These are phyloP conservation scores for Acacia melanoxylon DNA, from an alignment of 306 rosid genomes.

Conservation along the genomic window DNA sequence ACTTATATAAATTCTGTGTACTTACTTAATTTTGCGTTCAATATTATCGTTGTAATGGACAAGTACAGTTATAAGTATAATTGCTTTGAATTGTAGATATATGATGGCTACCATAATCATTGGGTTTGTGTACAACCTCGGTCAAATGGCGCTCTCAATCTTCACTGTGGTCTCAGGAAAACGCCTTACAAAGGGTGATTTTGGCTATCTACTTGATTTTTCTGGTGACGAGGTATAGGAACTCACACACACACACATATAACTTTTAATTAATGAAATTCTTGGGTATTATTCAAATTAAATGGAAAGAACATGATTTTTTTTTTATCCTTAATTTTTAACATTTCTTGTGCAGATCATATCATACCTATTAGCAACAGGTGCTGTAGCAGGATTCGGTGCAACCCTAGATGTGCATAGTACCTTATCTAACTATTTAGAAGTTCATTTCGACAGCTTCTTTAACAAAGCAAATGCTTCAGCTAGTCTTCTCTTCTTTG, in stretches of 20 bases:
- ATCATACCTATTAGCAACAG: conserved; percentile 56
- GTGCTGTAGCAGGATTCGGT: conserved; percentile 67
- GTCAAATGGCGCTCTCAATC: conserved; percentile 57
- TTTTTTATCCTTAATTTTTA: not conserved
- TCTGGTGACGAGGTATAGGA: conserved; percentile 64
- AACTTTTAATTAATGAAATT: no score
- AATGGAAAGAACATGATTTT: no score
- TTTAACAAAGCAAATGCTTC: conserved; percentile 47
- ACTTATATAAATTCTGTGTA: not conserved
- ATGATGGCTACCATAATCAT: conserved; percentile 58
- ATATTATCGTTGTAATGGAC: not conserved
- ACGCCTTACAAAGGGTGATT: conserved; percentile 28
- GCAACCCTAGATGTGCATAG: conserved; percentile 36
- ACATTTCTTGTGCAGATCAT: conserved; percentile 33
- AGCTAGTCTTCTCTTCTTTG: conserved; percentile 48
- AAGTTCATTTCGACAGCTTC: conserved; percentile 12
- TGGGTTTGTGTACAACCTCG: conserved; percentile 43
- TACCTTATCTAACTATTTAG: not conserved
- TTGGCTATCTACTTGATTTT: conserved; percentile 48
- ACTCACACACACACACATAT: no score
- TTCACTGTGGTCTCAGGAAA: conserved; percentile 31
- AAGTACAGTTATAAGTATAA: not conserved
- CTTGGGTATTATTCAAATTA: no score
- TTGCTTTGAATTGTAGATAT: conserved; percentile 37
- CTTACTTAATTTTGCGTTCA: not conserved